Percentiles rank a stretch among this genome's conserved stretches.
Conservation (phyloP, 1,284 basidiomycete genomes). For the Wallemia hederae region DNA sequence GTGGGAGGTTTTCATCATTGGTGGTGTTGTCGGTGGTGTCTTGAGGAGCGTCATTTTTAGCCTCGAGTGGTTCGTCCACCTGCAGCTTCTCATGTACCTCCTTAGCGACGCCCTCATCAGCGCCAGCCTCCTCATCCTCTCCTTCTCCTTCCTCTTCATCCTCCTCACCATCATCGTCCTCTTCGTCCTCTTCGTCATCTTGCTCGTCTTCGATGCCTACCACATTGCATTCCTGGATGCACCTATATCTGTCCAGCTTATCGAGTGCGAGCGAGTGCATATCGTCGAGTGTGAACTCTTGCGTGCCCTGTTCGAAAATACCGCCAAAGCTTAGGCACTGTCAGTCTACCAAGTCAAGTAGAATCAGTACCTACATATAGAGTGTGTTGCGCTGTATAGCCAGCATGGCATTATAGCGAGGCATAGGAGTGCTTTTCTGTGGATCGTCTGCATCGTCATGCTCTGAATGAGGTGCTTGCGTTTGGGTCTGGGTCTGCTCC, state of each 20-base stretch:
- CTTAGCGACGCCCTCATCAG: conserved; percentile 22
- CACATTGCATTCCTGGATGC: conserved; percentile 35
- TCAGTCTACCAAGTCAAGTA: background rate
- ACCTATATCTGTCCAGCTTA: conserved; percentile 44
- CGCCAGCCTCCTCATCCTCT: conserved; percentile 24
- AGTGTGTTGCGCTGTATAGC: conserved; percentile 57
- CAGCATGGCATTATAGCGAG: conserved; percentile 76
- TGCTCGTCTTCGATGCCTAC: conserved; percentile 29
- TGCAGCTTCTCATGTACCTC: conserved; percentile 15
- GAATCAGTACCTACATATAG: conserved; percentile 32
- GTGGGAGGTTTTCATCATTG: conserved; percentile 21
- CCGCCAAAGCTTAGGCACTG: conserved; percentile 43
- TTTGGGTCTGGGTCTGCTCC: conserved; percentile 7
- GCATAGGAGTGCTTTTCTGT: conserved; percentile 32
- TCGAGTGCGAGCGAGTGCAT: conserved; percentile 47
- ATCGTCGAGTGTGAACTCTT: conserved; percentile 61
- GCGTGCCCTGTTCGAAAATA: conserved; percentile 46
- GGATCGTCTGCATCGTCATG: conserved; percentile 40
- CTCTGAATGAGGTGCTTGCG: conserved; percentile 4
- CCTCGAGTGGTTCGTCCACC: conserved; percentile 13
- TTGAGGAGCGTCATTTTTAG: conserved; percentile 7
- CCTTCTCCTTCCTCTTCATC: conserved; percentile 16
- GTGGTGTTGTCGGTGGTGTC: conserved; percentile 9
- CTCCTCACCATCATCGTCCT: conserved; percentile 25
- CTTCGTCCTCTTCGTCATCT: conserved; percentile 14